Evolutionary conservation across 805 yeast genomes (phyloP), one percentile per base, ranked within the genome.

Genomic region (Komagataella mondaviorum): DNA sequence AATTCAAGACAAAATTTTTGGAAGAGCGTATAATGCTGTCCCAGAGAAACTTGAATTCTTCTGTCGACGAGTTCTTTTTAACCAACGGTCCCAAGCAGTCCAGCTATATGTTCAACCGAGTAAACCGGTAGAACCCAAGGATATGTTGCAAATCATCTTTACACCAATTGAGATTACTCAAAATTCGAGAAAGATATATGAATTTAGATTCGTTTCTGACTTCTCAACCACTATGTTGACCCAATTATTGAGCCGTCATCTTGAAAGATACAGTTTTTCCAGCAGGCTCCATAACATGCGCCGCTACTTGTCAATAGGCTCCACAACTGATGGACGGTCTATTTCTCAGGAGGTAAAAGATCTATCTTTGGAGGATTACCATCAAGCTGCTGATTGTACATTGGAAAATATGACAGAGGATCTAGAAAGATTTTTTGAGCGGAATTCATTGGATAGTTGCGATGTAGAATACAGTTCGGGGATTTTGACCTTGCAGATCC

Each of bases 401-500:
- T 66, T 93, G 50, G 97, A 91, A 58, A 56, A 66, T 1, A 66
- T 93, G 46, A 70, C 81, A 17, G 87, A 80, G 48, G 78, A 78
- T 48, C 69, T 86, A 55, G 97, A 90, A 58, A 70, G 61, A 4
- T 68, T 90, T 23, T 72, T 84, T 83, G 53, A 88, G 93, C 67
- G 76, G 85, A 60, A 69, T 86, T 54, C 75, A 22, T 4, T 70
- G 59, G 54, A 75, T 67, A 39, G 20, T 23, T 4, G 7, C 45
- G 10, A 47, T 14, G 18, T 16, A 23, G 22, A 22, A n/a, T 14
- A 39, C 10, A 43, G 39, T 20, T 17, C 45, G 14, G 99, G 99
- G 6, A 97, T 93, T 6, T 66, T 93, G 67, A 81, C 91, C 1
- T 64, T 93, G 52, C 78, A 73, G 6, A 59, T 86, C 16, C 87